Evolutionary conservation across 2,329 filamentous ascomycete genomes (phyloP), one percentile per base, ranked within the genome.

Genomic region (Arthrocladium fulminans): DNA sequence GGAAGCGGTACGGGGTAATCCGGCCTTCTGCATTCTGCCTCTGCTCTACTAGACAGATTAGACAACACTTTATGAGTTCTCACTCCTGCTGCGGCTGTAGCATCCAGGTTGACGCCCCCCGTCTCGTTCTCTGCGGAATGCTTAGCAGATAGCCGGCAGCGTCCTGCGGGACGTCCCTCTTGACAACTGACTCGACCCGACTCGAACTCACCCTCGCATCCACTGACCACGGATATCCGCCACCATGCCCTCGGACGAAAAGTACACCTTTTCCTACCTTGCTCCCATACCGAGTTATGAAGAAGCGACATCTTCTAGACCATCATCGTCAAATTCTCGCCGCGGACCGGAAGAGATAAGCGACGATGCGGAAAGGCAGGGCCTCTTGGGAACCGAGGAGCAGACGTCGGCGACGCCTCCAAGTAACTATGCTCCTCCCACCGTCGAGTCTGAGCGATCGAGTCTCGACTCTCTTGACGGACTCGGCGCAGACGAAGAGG

Each of bases 241-340:
- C 17, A 47, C 9, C 20, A 47, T 47, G 44, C 27, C 44, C 15
- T 10, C 24, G 5, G 44, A 47, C 20, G 44, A 47, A 22, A 47
- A 47, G 29, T 24, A 47, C 34, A 39, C 24, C 17, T 47, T 47
- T 17, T 47, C 44, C 23, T 39, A 38, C 22, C 44, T 47, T 27
- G 44, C 44, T 39, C 84, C 86, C 25, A 90, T 92, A 63, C 87
- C 86, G 24, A 81, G 81, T 38, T 92, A 92, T 67, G 86, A 90
- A 65, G 86, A 94, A 70, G 86, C 87, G 54, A 76, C 78, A 51
- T 79, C 80, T 15, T 79, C 77, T 29, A 71, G 75, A 45, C 72
- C 75, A 17, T 62, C 66, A 27, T 78, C 76, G 34, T 73, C 73
- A 10, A 67, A 68, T 53, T 68, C 67, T 24, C 58, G 65, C 42